Evolutionary conservation across 108 stramenopile genomes (phyloP), one percentile per base, ranked within the genome.

Genomic region (Cyclotella kingstonii): DNA sequence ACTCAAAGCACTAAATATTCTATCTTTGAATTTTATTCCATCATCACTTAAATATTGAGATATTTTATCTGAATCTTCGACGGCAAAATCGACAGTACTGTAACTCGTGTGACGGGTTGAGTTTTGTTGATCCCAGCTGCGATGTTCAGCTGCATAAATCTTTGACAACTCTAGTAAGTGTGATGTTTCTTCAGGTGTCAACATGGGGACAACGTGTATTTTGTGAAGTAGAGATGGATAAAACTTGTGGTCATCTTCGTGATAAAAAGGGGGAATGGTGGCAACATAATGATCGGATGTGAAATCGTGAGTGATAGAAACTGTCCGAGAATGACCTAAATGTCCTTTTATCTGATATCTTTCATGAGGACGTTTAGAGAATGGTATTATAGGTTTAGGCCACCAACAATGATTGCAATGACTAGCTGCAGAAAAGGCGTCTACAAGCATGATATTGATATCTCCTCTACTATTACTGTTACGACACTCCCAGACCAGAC

Each of bases 61-160:
- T 30, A 85, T 57, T 43, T 56, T 49, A 5, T 48, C 54, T 46
- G 76, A 83, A 25, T 89, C 87, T 36, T 89, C 84, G 5, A 89
- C 52, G 10, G 81, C 66, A 55, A 89, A 89, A 73, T 89, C 87
- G 25, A 81, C 82, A 29, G 87, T 89, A 10, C 76, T 55, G 59
- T 86, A 89, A 31, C 60, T 63, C n/a, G 46, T 68, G 63, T 89
- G 87, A 17, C 87, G 78, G 27, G 73, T 57, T 15, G 56, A 63
- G 52, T 86, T 80, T 47, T 71, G 81, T 47, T 42, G 38, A 40
- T 82, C 66, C 88, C 88, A 86, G n/a, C 80, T 58, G 21, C 73
- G 66, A 26, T 80, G 84, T 14, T 51, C 46, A 27, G 33, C 30
- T 0, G 85, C 89, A 45, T 76, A 67, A 8, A 50, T 51, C n/a